Evolutionary conservation across 306 rosid genomes (phyloP).

Genomic region (Acacia acuminata): DNA sequence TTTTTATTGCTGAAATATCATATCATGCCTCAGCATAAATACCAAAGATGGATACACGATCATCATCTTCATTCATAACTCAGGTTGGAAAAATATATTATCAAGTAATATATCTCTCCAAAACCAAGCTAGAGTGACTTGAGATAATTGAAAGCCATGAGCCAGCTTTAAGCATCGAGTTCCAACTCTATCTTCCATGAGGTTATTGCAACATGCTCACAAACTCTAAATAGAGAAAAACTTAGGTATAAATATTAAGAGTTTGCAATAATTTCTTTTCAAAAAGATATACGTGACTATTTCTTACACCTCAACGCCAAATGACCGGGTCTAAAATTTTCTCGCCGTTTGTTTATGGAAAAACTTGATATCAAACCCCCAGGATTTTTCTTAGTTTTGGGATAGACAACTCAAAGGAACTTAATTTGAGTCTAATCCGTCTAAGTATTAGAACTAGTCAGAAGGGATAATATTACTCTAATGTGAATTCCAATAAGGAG

Average conservation of each 20-base stretch:
- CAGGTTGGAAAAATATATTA: background rate
- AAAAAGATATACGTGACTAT: background rate
- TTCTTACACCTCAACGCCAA: background rate
- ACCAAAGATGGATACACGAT: conserved; percentile 7
- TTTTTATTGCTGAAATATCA: background rate
- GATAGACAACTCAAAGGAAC: background rate
- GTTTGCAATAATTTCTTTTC: background rate
- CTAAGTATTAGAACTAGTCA: background rate
- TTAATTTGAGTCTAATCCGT: background rate
- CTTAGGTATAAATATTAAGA: background rate
- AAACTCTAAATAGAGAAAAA: background rate
- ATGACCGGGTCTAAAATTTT: background rate
- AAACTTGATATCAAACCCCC: background rate
- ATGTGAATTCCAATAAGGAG: background rate
- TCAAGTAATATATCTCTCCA: background rate
- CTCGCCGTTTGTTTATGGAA: background rate
- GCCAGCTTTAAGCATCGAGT: background rate
- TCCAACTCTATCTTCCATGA: background rate
- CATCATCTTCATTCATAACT: conserved; percentile 13
- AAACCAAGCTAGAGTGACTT: background rate
- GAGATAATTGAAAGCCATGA: background rate
- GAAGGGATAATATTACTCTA: background rate
- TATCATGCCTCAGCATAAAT: background rate
- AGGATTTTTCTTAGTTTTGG: background rate
- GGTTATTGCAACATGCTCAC: background rate